Evolutionary conservation across 495 filamentous ascomycete genomes (phyloP).

Genomic region (Glutinoglossum americanum): DNA sequence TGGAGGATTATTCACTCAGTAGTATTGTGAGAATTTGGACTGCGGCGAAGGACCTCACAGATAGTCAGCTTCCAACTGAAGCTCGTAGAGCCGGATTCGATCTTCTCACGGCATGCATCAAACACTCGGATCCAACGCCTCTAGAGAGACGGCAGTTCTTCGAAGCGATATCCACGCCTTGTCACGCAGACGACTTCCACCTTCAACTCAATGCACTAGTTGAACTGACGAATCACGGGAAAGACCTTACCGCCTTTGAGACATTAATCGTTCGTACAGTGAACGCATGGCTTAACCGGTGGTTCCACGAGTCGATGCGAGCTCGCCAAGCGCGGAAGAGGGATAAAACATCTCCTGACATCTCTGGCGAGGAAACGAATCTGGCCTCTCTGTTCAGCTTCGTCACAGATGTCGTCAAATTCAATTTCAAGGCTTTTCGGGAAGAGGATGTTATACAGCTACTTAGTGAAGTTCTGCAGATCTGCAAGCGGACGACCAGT

Average conservation of each 20-base stretch:
- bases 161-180: constrained; percentile 28
- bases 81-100: constrained; percentile 36
- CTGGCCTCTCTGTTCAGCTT: constrained; percentile 50
- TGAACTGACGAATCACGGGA: constrained; percentile 39
- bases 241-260: constrained; percentile 41
- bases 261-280: constrained; percentile 36
- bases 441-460: constrained; percentile 43
- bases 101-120: constrained; percentile 41
- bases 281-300: constrained; percentile 30
- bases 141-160: constrained; percentile 45
- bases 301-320: constrained; percentile 29
- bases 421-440: constrained; percentile 56
- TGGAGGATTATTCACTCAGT: constrained; percentile 32
- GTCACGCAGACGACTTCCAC: constrained; percentile 35
- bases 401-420: constrained; percentile 58
- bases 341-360: constrained; percentile 19
- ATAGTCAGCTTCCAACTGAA: constrained; percentile 27
- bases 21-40: constrained; percentile 35
- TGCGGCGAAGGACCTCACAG: constrained; percentile 40
- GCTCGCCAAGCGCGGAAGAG: constrained; percentile 22
- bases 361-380: constrained; percentile 41
- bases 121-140: constrained; percentile 34
- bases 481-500: constrained; percentile 55
- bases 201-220: constrained; percentile 39
- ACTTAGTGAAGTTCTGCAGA: constrained; percentile 42